Base-by-base conservation (phyloP, 805 yeast genomes). In the Schizosaccharomyces japonicus region DNA sequence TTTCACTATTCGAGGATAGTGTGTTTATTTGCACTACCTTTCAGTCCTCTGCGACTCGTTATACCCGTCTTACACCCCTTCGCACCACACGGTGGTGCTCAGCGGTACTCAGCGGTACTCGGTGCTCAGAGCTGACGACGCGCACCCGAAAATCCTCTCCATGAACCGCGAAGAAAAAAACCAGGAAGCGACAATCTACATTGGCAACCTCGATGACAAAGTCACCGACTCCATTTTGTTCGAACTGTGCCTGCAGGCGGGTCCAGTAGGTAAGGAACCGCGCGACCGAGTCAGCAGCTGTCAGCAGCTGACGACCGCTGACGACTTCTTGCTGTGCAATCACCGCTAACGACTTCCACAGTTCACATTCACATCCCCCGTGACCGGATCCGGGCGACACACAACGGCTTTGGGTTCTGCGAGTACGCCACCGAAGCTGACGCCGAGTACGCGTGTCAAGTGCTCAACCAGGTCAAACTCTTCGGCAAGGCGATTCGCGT, bases 391-490 rank as follows among this genome's bases (percentile, higher is more conserved):
- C 61, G 73, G 27, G 72, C 72, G 50, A 64, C 70, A 1, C 84
- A 80, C 55, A 92, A 79, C 56, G 95, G 95, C 4, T 87, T 67
- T 63, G 95, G 93, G 7, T 87, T 90, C 62, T 78, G 80, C 1
- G 90, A 81, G 57, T 77, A 80, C 55, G 61, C 64, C 47, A 63
- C 66, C 13, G 61, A 63, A 2, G 65, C 62, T 17, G 95, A 83
- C 54, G 78, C 79, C 0, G 78, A 75, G 6, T 87, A 84, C 58
- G 81, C 76, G 1, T 60, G 70, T 31, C 67, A 71, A 50, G 60
- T 80, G 1, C 58, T 81, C 57, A 65, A 69, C 50, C 84, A 83
- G 5, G 62, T 75, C 1, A 63, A 71, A 33, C 60, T 85, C 44
- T 80, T 59, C 57, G 80, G 77, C 1, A 72, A 76, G 54, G 63